Evolutionary conservation across 1,284 basidiomycete genomes (phyloP).

Genomic region (Malassezia globosa): DNA sequence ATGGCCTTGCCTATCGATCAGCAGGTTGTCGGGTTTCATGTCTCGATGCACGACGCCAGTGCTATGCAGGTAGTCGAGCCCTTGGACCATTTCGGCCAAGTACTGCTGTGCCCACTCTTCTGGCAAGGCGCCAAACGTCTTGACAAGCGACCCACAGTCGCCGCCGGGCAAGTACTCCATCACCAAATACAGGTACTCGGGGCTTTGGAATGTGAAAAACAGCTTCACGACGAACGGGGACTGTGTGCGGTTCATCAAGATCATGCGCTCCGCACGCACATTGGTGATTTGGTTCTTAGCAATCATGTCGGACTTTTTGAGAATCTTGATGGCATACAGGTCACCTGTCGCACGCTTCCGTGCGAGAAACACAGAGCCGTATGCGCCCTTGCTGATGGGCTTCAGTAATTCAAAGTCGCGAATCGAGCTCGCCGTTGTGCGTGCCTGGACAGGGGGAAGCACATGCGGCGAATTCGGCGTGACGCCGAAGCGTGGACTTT

Average conservation of each 20-base stretch:
- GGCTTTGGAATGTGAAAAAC: slow-evolving; percentile 50
- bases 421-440: slow-evolving; percentile 75
- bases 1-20: slow-evolving; percentile 91
- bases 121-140: slow-evolving; percentile 78
- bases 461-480: slow-evolving; percentile 69
- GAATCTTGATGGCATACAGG: slow-evolving; percentile 96
- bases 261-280: slow-evolving; percentile 97
- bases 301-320: slow-evolving; percentile 99
- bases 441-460: slow-evolving; percentile 64
- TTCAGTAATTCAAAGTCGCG: slow-evolving; percentile 99
- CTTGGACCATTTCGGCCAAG: slow-evolving; percentile 86
- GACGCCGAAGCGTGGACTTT: slow-evolving; percentile 11
- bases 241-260: slow-evolving; percentile 97
- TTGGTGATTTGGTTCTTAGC: slow-evolving; percentile 99
- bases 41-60: slow-evolving; percentile 95
- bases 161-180: slow-evolving; percentile 62
- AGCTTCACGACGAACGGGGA: slow-evolving; percentile 67
- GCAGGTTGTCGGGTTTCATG: slow-evolving; percentile 91
- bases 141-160: slow-evolving; percentile 91
- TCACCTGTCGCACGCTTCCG: slow-evolving; percentile 97
- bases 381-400: slow-evolving; percentile 97
- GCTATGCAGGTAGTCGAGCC: slow-evolving; percentile 85
- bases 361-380: slow-evolving; percentile 87
- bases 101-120: slow-evolving; percentile 97
- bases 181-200: slow-evolving; percentile 50